Evolutionary conservation across 495 filamentous ascomycete genomes (phyloP), one percentile per base, ranked within the genome.

Genomic region (Pyronema domesticum): DNA sequence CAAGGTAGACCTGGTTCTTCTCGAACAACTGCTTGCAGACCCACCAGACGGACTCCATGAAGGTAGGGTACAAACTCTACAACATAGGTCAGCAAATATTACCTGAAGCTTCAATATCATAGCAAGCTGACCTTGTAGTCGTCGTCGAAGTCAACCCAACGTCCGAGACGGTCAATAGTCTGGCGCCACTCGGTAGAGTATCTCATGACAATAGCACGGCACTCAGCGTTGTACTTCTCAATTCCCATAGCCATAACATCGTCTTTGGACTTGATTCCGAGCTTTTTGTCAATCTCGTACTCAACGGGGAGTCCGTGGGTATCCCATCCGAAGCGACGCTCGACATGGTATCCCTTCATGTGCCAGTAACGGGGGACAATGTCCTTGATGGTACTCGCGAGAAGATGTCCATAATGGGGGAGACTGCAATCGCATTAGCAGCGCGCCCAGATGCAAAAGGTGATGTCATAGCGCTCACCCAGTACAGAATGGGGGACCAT

Each of bases 131-230:
- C 82, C 80, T 95, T 95, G 74, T 95, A 95, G 64, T 95, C 88
- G 63, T 94, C 91, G 69, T 96, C 93, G 56, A 96, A 95, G 70
- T 98, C 93, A 61, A 96, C 88, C 91, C 93, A 98, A 53, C 93
- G 83, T 45, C 93, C 91, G 30, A 98, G 70, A 44, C 91, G 70
- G 54, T 94, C 86, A 55, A 98, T 85, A 14, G 86, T 94, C 57
- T 82, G 70, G 54, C 86, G 77, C 93, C 91, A 98, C 69, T 96
- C 91, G 7, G 74, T 70, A 18, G 86, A 79, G 67, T 81, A 98
- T 59, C 85, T 77, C 88, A 96, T 94, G 56, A 96, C 91, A 68
- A 96, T 95, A 46, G 84, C 80, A 51, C 81, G 76, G 67, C 91
- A 98, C 70, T 95, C 88, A 50, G 74, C 80, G 67, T 98, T 98